phyloP scores from a whole-genome alignment of 108 stramenopile genomes.

The Poteriospumella lacustris region DNA sequence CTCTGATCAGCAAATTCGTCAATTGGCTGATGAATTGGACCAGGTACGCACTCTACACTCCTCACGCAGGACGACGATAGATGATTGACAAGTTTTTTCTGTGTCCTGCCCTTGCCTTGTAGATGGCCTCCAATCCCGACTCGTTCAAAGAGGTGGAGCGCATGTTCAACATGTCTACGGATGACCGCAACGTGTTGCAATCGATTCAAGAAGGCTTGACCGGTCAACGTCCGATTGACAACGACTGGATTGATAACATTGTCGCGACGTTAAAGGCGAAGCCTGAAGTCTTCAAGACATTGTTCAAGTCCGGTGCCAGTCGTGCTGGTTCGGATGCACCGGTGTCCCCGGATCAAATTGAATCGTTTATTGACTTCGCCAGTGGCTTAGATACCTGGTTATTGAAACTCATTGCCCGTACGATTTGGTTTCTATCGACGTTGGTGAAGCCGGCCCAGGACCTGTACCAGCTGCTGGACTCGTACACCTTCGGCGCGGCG shows the following conservation, averaged over 20 bases:
- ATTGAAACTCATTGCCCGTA: background rate
- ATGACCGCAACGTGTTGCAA: background rate
- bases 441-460: background rate
- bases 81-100: no score
- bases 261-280: background rate
- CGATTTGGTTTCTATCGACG: background rate
- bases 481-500: background rate
- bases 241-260: slow-evolving; percentile 4
- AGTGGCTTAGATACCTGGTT: background rate
- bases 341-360: background rate
- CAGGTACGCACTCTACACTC: no score
- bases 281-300: background rate
- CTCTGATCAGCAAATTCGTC: slow-evolving; percentile 1
- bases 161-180: background rate
- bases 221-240: background rate
- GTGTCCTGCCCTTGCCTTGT: no score
- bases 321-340: no score
- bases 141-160: slow-evolving; percentile 2
- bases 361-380: background rate
- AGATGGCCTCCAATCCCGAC: background rate
- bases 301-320: background rate
- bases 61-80: no score
- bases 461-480: background rate
- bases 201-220: slow-evolving; percentile 11
- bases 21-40: slow-evolving; percentile 16